Percentiles rank a stretch among this genome's conserved stretches.
phyloP scores from a whole-genome alignment of 768 basidiomycete species.

The Boletales sp. region DNA sequence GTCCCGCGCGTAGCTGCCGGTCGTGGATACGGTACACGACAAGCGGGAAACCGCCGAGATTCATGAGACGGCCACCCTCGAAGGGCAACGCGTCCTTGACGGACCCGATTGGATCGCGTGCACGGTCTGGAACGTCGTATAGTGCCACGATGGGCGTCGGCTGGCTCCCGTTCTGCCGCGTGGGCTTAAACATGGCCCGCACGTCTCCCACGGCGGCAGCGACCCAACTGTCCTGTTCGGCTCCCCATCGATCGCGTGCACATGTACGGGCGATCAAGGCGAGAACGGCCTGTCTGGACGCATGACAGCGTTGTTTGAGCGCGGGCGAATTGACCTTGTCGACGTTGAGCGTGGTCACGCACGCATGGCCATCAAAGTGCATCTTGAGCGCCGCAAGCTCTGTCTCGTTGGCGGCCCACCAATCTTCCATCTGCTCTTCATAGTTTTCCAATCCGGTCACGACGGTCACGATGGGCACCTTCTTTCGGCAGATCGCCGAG shows the following conservation, averaged over 20 bases:
- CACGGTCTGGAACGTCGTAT: slow-evolving; percentile 19
- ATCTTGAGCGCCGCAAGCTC: slow-evolving; percentile 29
- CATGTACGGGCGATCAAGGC: slow-evolving; percentile 17
- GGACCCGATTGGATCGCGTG: slow-evolving; percentile 2
- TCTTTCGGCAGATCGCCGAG: slow-evolving; percentile 32
- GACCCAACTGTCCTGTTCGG: slow-evolving; percentile 19
- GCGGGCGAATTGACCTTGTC: slow-evolving; percentile 28
- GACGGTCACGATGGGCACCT: slow-evolving; percentile 35
- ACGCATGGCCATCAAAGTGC: slow-evolving; percentile 35
- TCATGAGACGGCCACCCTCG: slow-evolving; percentile 20
- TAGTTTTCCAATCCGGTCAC: slow-evolving; percentile 39
- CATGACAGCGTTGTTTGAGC: slow-evolving; percentile 26
- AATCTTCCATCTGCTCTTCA: slow-evolving; percentile 24
- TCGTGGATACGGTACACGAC: slow-evolving; percentile 20
- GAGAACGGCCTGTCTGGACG: slow-evolving; percentile 21
- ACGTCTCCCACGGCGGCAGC: slow-evolving; percentile 20
- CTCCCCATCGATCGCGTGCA: slow-evolving; percentile 23
- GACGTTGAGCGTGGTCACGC: slow-evolving; percentile 35
- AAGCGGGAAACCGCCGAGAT: slow-evolving; percentile 12
- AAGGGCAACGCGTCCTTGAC: slow-evolving; percentile 15
- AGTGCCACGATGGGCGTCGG: slow-evolving; percentile 19
- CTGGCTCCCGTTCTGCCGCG: slow-evolving; percentile 2
- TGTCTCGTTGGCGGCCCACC: slow-evolving; percentile 32
- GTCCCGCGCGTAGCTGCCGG: slow-evolving; percentile 17
- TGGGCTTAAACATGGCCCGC: slow-evolving; percentile 19